Conservation (phyloP, 2,329 filamentous ascomycete genomes). For the Colletotrichum sp. region DNA sequence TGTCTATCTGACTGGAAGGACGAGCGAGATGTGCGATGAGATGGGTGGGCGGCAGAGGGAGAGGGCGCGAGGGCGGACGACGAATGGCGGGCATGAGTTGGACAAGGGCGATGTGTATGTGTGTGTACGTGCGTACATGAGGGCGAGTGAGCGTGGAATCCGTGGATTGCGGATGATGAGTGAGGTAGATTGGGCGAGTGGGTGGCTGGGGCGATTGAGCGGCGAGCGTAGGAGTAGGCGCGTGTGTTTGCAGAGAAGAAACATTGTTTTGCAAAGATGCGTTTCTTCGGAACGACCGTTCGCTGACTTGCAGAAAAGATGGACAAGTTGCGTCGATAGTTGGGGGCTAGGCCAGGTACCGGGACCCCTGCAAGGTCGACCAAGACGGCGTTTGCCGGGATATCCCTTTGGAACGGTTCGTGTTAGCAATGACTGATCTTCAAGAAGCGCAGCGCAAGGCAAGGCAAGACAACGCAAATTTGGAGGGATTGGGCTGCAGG, state of each 20-base stretch:
- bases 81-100: not conserved
- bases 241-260: conserved; percentile 20
- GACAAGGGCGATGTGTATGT: not conserved
- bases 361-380: not conserved
- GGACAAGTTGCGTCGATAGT: not conserved
- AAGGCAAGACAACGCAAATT: not conserved
- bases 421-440: not conserved
- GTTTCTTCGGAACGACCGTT: conserved; percentile 15
- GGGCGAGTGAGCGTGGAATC: not conserved
- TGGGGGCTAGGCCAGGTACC: not conserved
- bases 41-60: not conserved
- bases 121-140: conserved; percentile 4
- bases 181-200: not conserved
- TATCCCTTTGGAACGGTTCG: not conserved
- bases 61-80: not conserved
- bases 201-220: not conserved
- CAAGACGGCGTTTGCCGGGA: not conserved
- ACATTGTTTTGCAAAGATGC: conserved; percentile 18
- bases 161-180: not conserved
- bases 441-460: not conserved
- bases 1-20: not conserved
- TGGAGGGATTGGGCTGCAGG: not conserved
- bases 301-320: not conserved
- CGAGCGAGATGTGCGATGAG: not conserved
- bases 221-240: conserved; percentile 8